Percentiles rank a stretch among this genome's conserved stretches.
Conservation (phyloP, 139 green algal species). For the Ostreobium quekettii region DNA sequence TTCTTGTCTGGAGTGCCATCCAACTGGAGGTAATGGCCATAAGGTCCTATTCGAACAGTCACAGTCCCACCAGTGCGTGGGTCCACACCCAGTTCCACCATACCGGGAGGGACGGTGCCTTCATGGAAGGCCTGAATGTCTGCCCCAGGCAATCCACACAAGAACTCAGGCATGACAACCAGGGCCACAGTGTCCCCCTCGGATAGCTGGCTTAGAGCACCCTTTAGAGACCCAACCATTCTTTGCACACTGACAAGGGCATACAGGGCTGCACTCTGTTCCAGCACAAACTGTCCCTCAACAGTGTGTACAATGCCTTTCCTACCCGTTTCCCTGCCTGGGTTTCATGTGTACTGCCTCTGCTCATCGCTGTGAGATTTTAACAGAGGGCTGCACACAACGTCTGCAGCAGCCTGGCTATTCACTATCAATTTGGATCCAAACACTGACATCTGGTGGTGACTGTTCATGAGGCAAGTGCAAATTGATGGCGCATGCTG, state of each 20-base stretch:
- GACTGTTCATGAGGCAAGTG: too few relatives aligned
- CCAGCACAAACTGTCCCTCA: too few relatives aligned
- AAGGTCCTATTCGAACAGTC: constrained; percentile 48
- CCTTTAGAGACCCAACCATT: neutral
- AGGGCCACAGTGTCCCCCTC: neutral
- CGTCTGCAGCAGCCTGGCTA: too few relatives aligned
- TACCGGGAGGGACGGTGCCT: neutral
- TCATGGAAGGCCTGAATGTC: neutral
- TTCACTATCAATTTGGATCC: too few relatives aligned
- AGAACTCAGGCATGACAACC: neutral
- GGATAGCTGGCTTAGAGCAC: neutral
- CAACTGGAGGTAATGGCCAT: constrained; percentile 59
- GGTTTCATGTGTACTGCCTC: too few relatives aligned
- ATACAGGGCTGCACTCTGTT: neutral
- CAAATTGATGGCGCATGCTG: too few relatives aligned
- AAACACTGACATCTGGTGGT: too few relatives aligned
- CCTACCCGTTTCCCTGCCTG: too few relatives aligned
- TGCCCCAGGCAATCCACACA: neutral
- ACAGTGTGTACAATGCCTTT: too few relatives aligned
- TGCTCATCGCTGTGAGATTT: too few relatives aligned
- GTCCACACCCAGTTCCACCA: constrained; percentile 29
- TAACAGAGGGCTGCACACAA: too few relatives aligned
- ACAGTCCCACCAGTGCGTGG: constrained; percentile 35
- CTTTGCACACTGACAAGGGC: neutral
- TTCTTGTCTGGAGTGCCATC: constrained; percentile 12